Base-by-base conservation (phyloP, 495 filamentous ascomycete genomes). In the Neurospora sp. region DNA sequence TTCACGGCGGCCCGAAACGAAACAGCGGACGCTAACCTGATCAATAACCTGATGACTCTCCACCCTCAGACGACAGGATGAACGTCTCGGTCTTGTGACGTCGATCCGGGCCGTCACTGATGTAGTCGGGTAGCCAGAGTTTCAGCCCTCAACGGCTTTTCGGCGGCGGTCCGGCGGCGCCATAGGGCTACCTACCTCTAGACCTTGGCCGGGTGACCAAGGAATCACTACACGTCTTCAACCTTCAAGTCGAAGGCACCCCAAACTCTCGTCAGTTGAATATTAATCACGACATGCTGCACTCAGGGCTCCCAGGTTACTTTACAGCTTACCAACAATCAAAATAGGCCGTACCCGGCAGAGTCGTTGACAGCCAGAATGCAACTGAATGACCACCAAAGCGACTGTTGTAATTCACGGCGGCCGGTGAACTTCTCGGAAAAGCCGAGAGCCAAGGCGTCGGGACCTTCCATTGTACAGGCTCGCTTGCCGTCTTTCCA, bases 401-500 rank as follows among this genome's bases (percentile, higher is more conserved):
- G 6, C 31, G 31, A 16, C 53, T 35, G 11, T 27, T 35, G 11
- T 27, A 16, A 4, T 61, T 35, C 27, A 31, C 35, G 53, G 22
- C 53, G 31, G 31, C 31, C 14, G 53, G 53, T 65, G 46, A 27
- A 53, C 11, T 53, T 22, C 3, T 65, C 53, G 14, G 22, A 65
- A 65, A 37, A 65, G 53, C 53, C 53, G 53, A 74, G 44, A 70
- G 71, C 70, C 44, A 74, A 70, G 71, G 61, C 71, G 37, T 41
- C 46, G 44, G 22, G 39, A 22, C 5, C 11, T 71, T 73, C 71
- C 71, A 74, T 40, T 31, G 27, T 31, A 4, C 27, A 31, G 77
- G 77, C 76, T 77, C 75, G 73, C 71, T 77, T 76, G 78, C 78
- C 78, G 78, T 76, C 41, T 59, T 79, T 76, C 78, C 77, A 77